phyloP scores from a whole-genome alignment of 2,329 filamentous ascomycete genomes.

The Chrysoporthe austroafricana region DNA sequence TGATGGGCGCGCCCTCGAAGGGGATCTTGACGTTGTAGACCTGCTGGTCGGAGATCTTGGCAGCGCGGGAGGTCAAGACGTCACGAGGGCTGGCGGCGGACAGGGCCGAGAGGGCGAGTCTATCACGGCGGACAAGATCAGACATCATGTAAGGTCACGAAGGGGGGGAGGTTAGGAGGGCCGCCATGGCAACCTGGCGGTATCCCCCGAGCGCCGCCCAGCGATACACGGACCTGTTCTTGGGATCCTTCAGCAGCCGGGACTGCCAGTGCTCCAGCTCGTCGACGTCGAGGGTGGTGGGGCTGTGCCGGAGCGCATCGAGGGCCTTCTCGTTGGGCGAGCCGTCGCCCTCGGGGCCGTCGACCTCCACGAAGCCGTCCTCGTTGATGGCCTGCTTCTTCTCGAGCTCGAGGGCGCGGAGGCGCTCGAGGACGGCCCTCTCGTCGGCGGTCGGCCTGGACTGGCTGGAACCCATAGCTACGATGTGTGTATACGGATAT shows the following conservation, averaged over 20 bases:
- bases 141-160: too few relatives aligned
- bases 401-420: slow-evolving; percentile 48
- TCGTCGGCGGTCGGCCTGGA: slow-evolving; percentile 46
- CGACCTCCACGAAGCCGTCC: slow-evolving; percentile 58
- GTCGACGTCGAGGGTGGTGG: slow-evolving; percentile 54
- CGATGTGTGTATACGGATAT: background rate
- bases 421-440: slow-evolving; percentile 49
- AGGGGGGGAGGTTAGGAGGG: too few relatives aligned
- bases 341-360: slow-evolving; percentile 35
- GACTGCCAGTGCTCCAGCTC: slow-evolving; percentile 63
- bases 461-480: slow-evolving; percentile 51
- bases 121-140: slow-evolving; percentile 36
- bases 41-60: slow-evolving; percentile 72
- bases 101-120: slow-evolving; percentile 76
- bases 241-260: slow-evolving; percentile 64
- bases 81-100: slow-evolving; percentile 67
- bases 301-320: slow-evolving; percentile 35
- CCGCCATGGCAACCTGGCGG: too few relatives aligned
- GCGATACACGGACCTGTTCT: slow-evolving; percentile 57
- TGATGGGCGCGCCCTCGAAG: slow-evolving; percentile 79
- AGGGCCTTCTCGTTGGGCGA: slow-evolving; percentile 39
- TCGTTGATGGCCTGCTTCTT: slow-evolving; percentile 39
- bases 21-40: slow-evolving; percentile 84
- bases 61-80: slow-evolving; percentile 66
- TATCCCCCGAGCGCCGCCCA: too few relatives aligned